Conservation (phyloP, 2,329 filamentous ascomycete genomes). For the Aspergillus sojae region DNA sequence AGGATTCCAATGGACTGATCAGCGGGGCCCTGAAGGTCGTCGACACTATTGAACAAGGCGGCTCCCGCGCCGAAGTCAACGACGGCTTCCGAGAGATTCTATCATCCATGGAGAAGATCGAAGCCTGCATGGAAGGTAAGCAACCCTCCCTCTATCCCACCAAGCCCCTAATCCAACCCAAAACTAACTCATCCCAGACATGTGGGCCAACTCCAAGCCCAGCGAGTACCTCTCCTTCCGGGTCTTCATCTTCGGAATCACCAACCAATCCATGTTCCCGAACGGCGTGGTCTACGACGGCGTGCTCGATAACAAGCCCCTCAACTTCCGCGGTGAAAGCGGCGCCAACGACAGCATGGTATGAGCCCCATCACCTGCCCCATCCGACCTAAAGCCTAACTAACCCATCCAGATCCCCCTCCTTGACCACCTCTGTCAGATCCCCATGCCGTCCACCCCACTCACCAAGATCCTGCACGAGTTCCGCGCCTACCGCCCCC, state of each 20-base stretch:
- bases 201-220: conserved; percentile 90
- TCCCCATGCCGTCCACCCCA: conserved; percentile 85
- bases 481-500: conserved; percentile 86
- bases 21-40: conserved; percentile 71
- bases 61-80: conserved; percentile 64
- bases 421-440: conserved; percentile 82
- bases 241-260: conserved; percentile 97
- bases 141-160: conserved; percentile 9
- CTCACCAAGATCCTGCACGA: conserved; percentile 85
- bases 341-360: conserved; percentile 93
- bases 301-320: conserved; percentile 68
- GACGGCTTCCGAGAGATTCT: conserved; percentile 65
- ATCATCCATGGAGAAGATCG: conserved; percentile 68
- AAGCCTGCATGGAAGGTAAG: conserved; percentile 74
- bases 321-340: conserved; percentile 86
- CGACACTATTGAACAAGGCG: conserved; percentile 53
- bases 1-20: conserved; percentile 77
- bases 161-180: neutral
- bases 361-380: neutral
- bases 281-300: conserved; percentile 89
- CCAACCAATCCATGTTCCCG: conserved; percentile 90
- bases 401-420: conserved; percentile 65
- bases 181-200: conserved; percentile 50
- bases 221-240: conserved; percentile 85
- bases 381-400: neutral